These are phyloP conservation scores for Ganoderma lucidum DNA, from an alignment of 1,284 basidiomycete genomes.

Conservation along the genomic window DNA sequence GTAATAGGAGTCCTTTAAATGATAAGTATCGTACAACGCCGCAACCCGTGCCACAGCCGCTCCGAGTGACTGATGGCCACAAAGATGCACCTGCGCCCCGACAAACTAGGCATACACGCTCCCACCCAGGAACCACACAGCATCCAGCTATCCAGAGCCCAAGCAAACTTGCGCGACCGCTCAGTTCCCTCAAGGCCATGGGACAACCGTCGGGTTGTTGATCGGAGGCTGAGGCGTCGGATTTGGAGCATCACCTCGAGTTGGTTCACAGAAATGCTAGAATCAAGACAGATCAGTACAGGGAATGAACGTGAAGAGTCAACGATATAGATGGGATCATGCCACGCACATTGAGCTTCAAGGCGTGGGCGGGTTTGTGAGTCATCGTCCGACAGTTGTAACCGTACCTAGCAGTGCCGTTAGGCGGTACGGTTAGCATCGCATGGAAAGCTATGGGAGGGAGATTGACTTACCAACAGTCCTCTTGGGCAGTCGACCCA, in stretches of 20 bases:
- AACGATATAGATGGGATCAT: neutral
- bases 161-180: neutral
- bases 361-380: slow-evolving; percentile 35
- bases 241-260: slow-evolving; percentile 32
- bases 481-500: slow-evolving; percentile 24
- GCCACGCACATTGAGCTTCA: slow-evolving; percentile 39
- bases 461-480: slow-evolving; percentile 40
- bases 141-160: neutral
- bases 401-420: slow-evolving; percentile 35
- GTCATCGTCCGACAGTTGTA: slow-evolving; percentile 44
- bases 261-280: slow-evolving; percentile 43
- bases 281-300: neutral
- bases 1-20: neutral
- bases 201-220: neutral
- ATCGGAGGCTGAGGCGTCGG: neutral
- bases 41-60: neutral
- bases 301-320: neutral
- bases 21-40: neutral
- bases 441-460: neutral
- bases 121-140: neutral
- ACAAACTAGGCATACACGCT: neutral
- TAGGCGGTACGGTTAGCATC: neutral
- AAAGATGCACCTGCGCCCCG: neutral
- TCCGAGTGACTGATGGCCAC: neutral
- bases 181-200: neutral